Base-by-base conservation (phyloP, 148 eudicot species). In the Rhododendron molle region DNA sequence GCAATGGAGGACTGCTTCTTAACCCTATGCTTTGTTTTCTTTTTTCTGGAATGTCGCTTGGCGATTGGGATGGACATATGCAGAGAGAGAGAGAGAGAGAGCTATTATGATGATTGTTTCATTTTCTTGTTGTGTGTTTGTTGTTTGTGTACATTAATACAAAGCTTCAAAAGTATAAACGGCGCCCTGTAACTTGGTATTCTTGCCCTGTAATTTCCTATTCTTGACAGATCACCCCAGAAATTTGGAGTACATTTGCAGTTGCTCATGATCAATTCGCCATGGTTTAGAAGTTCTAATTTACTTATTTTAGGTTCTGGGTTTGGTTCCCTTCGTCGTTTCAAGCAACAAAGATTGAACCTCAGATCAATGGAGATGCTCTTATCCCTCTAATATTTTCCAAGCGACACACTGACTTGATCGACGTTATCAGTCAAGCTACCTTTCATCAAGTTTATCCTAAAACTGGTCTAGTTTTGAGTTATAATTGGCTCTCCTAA, bases 1-100 rank as follows among this genome's bases (percentile, higher is more conserved):
- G 83, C 93, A 93, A 52, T 96, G 99, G 99, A 91, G 91, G 87
- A 88, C 96, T 11, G 86, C 93, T 69, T 89, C 90, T 87, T 89
- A 85, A 91, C 60, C 72, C 54, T 77, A 67, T 80, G 18, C 54
- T 69, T 81, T 40, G 85, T 52, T 49, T 85, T 50, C 0, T 4
- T 81, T 82, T 83, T 85, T 50, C 10, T 6, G 52, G 3, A 52
- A 7, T 13, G 10, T 30, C 16, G 36, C 15, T 76, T 12, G 28
- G 10, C 13, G 56, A 20, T 78, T n/a, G 56, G 18, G 56, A 78
- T 46, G 5, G 54, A 21, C 34, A 46, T 46, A 4, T 78, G 81
- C 9, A 46, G 12, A 46, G 49, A 46, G 46, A 44, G 46, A 78
- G n/a, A 43, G 46, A 44, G 46, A 44, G 46, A 78, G n/a, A 78